phyloP scores from a whole-genome alignment of 2,329 filamentous ascomycete genomes.

The Diaporthe sp. region DNA sequence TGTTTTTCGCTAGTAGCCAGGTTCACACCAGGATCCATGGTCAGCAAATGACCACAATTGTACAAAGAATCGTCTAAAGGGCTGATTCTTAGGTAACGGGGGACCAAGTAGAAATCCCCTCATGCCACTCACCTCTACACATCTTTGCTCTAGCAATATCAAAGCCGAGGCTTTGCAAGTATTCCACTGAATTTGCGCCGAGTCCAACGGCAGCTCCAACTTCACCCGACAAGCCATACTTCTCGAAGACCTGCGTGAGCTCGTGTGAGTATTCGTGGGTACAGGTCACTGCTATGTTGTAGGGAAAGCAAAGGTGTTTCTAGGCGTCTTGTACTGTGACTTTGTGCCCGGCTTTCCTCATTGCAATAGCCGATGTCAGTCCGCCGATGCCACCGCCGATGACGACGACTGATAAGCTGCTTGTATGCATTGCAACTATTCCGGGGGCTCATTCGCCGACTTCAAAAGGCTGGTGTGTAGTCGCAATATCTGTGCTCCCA shows the following conservation, averaged over 20 bases:
- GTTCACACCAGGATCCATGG: neutral
- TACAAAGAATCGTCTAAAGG: neutral
- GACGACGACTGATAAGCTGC: neutral
- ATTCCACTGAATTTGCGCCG: slow-evolving; percentile 2
- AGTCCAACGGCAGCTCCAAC: slow-evolving; percentile 23
- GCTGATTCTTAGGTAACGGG: neutral
- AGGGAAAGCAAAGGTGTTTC: neutral
- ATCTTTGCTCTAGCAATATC: slow-evolving; percentile 2
- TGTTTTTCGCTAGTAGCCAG: neutral
- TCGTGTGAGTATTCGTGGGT: neutral
- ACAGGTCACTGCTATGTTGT: neutral
- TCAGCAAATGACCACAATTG: neutral
- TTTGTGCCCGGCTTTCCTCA: slow-evolving; percentile 10
- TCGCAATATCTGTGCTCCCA: neutral
- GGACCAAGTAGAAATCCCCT: neutral
- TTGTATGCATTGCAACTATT: neutral
- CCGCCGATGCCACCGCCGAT: slow-evolving; percentile 23
- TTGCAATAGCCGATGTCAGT: slow-evolving; percentile 4
- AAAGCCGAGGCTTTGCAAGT: slow-evolving; percentile 23
- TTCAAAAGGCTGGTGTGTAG: neutral
- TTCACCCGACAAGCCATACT: slow-evolving; percentile 8
- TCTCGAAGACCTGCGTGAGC: neutral
- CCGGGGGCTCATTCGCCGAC: neutral
- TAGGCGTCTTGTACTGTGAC: slow-evolving; percentile 2
- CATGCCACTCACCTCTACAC: neutral